phyloP scores from a whole-genome alignment of 2,329 filamentous ascomycete genomes.

The Lasiodiplodia hormozganensis region DNA sequence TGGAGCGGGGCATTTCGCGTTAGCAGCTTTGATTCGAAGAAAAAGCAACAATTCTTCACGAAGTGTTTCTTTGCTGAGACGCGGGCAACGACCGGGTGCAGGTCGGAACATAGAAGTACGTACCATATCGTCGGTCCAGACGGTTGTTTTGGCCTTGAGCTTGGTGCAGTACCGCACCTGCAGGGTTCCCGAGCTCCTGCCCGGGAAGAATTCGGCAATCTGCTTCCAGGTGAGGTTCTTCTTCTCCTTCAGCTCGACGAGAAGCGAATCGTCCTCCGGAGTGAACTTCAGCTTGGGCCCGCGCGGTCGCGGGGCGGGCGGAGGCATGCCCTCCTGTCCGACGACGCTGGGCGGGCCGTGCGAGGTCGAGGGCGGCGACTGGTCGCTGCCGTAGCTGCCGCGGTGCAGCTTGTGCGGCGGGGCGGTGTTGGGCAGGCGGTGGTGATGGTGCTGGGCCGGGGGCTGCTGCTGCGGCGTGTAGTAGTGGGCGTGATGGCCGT shows the following conservation, averaged over 20 bases:
- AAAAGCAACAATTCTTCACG: not conserved
- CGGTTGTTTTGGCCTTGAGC: conserved; percentile 88
- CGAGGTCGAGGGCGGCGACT: conserved; percentile 44
- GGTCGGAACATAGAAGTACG: conserved; percentile 42
- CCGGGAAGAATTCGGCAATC: conserved; percentile 95
- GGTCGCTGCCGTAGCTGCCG: conserved; percentile 58
- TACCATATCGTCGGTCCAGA: conserved; percentile 95
- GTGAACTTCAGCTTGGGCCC: conserved; percentile 95
- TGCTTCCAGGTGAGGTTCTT: conserved; percentile 97
- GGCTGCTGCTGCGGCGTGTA: conserved; percentile 37
- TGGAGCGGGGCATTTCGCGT: not conserved
- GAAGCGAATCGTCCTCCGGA: conserved; percentile 84
- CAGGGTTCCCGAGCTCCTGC: conserved; percentile 85
- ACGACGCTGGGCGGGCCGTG: conserved; percentile 82
- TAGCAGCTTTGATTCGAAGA: not conserved
- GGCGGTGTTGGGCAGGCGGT: conserved; percentile 76
- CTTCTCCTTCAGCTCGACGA: conserved; percentile 92
- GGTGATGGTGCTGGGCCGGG: conserved; percentile 72
- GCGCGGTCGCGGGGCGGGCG: conserved; percentile 78
- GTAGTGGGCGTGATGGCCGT: conserved; percentile 38
- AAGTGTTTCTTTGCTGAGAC: not conserved
- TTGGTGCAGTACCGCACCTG: conserved; percentile 97
- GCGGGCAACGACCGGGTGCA: no score
- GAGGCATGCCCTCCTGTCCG: conserved; percentile 85
- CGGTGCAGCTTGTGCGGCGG: conserved; percentile 72